A percentile compares a stretch with the other conserved stretches of the same genome.
phyloP scores from a whole-genome alignment of 2,329 filamentous ascomycete species.

The Metarhizium humberi region DNA sequence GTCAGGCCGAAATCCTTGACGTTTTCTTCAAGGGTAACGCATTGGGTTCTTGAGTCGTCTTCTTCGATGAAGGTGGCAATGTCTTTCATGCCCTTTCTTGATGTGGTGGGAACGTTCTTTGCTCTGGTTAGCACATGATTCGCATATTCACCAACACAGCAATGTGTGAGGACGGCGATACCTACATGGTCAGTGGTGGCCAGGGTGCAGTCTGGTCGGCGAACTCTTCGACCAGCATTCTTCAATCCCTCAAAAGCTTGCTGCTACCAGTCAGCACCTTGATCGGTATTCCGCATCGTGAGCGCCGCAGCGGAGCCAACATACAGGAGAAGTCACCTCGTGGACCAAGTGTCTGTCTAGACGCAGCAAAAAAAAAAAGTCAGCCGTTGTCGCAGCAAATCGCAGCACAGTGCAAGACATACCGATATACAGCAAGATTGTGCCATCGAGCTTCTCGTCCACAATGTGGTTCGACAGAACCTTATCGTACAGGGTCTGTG shows the following conservation, averaged over 20 bases:
- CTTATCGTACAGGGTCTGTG: slow-evolving; percentile 93
- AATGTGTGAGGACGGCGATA: slow-evolving; percentile 9
- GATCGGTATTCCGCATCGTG: not conserved
- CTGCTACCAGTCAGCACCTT: slow-evolving; percentile 27
- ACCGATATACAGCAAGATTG: slow-evolving; percentile 89
- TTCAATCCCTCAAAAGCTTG: slow-evolving; percentile 96
- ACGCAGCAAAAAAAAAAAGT: not conserved
- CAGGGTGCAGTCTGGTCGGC: slow-evolving; percentile 91
- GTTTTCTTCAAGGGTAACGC: slow-evolving; percentile 92
- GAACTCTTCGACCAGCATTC: slow-evolving; percentile 79
- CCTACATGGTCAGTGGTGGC: slow-evolving; percentile 94
- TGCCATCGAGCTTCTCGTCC: slow-evolving; percentile 90
- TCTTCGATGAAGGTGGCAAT: slow-evolving; percentile 91
- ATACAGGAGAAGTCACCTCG: slow-evolving; percentile 92
- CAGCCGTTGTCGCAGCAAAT: not conserved
- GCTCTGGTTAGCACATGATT: slow-evolving; percentile 9
- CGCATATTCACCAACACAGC: not conserved
- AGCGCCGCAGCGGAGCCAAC: slow-evolving; percentile 17
- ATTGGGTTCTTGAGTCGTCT: slow-evolving; percentile 87
- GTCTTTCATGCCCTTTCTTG: slow-evolving; percentile 87
- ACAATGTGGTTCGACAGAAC: slow-evolving; percentile 92
- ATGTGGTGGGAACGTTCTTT: slow-evolving; percentile 87
- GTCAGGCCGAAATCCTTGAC: slow-evolving; percentile 94
- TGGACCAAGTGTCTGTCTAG: slow-evolving; percentile 91
- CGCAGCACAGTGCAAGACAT: slow-evolving; percentile 22